Conservation (phyloP, 805 yeast genomes). For the Ogataea neopini region DNA sequence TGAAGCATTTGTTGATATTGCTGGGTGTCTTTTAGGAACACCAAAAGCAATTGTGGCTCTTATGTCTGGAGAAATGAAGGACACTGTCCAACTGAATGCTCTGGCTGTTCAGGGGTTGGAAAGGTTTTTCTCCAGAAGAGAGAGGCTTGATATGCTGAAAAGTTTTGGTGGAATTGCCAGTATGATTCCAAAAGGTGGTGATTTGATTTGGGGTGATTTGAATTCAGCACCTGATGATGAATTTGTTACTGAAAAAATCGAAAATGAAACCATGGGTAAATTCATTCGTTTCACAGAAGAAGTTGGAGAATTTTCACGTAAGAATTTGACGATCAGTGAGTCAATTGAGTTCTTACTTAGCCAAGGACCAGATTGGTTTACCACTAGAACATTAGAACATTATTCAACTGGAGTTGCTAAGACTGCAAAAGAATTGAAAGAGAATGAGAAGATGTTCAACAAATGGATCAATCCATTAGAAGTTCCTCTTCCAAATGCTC, state of each 20-base stretch:
- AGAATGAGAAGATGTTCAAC: conserved; percentile 67
- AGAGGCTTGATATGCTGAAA: conserved; percentile 80
- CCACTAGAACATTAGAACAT: conserved; percentile 59
- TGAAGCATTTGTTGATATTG: conserved; percentile 79
- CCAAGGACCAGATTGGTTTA: conserved; percentile 77
- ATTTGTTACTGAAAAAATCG: conserved; percentile 23
- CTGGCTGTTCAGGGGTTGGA: conserved; percentile 93
- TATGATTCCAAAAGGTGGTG: conserved; percentile 97
- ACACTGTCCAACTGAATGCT: conserved; percentile 91
- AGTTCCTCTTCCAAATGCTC: conserved; percentile 89
- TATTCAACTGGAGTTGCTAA: conserved; percentile 80
- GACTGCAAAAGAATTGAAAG: conserved; percentile 55
- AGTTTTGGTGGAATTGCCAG: conserved; percentile 94
- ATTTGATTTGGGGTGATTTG: conserved; percentile 80
- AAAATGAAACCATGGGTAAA: conserved; percentile 56
- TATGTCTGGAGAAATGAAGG: conserved; percentile 97
- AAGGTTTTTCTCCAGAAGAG: conserved; percentile 86
- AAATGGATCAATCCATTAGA: conserved; percentile 97
- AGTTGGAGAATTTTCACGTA: conserved; percentile 42
- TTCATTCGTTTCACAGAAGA: conserved; percentile 65
- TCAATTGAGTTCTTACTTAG: conserved; percentile 65
- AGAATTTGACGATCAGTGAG: conserved; percentile 64
- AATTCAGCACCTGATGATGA: conserved; percentile 71
- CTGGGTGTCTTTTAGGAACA: conserved; percentile 90
- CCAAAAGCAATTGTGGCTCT: conserved; percentile 92